A percentile compares a stretch with the other conserved stretches of the same genome.
Conservation (phyloP, 257 asterid species). For the Anisodus tanguticus region DNA sequence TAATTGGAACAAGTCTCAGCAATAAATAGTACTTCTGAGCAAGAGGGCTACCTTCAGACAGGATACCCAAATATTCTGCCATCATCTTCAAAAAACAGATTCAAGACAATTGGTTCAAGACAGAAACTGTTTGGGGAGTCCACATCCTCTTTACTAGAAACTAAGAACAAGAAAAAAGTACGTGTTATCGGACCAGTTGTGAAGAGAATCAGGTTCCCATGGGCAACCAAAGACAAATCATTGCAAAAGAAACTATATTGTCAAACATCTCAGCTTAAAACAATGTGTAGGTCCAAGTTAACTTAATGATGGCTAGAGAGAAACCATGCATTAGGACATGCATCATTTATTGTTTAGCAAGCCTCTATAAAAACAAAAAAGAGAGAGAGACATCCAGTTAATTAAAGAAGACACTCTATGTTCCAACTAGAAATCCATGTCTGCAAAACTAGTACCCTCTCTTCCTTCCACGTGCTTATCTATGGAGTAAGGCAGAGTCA, state of each 20-base stretch:
- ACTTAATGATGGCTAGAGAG: neutral
- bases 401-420: neutral
- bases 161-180: conserved; percentile 39
- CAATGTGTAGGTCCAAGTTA: conserved; percentile 7
- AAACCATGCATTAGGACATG: neutral
- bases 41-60: conserved; percentile 63
- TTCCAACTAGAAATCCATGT: neutral
- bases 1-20: conserved; percentile 16
- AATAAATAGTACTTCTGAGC: neutral
- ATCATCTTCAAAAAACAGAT: conserved; percentile 72
- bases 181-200: neutral
- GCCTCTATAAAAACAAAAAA: neutral
- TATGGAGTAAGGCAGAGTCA: neutral
- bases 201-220: conserved; percentile 22
- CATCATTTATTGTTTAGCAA: neutral
- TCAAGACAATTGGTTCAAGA: conserved; percentile 77
- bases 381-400: neutral
- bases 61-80: conserved; percentile 83
- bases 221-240: neutral
- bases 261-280: neutral
- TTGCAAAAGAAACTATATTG: neutral
- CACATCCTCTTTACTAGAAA: conserved; percentile 74
- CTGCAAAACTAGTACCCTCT: neutral
- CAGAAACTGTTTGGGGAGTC: conserved; percentile 62
- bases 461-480: conserved; percentile 10